Conservation (phyloP, 2,329 filamentous ascomycete genomes). For the Plenodomus lindquistii region DNA sequence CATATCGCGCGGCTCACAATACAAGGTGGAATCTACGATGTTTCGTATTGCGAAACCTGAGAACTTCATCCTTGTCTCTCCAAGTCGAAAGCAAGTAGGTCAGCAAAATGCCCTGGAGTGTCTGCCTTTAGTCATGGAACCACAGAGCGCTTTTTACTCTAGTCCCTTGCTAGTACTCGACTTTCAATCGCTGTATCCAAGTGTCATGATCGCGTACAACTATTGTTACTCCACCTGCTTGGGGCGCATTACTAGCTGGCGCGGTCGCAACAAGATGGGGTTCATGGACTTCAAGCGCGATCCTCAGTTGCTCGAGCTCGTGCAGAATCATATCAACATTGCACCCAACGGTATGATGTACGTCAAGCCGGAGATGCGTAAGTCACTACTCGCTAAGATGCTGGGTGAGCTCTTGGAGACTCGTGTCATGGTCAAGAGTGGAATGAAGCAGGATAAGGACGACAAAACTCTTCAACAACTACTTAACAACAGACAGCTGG, state of each 20-base stretch:
- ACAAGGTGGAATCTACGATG: slow-evolving; percentile 99
- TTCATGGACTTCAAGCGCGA: slow-evolving; percentile 85
- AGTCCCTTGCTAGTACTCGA: slow-evolving; percentile 89
- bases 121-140: slow-evolving; percentile 94
- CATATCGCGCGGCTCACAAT: slow-evolving; percentile 91
- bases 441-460: slow-evolving; percentile 92
- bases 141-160: slow-evolving; percentile 90
- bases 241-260: slow-evolving; percentile 82
- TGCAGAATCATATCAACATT: slow-evolving; percentile 87
- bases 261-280: slow-evolving; percentile 92
- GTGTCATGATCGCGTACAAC: slow-evolving; percentile 99
- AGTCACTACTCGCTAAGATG: slow-evolving; percentile 94
- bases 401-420: slow-evolving; percentile 93
- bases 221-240: slow-evolving; percentile 98
- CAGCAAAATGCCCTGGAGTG: slow-evolving; percentile 94
- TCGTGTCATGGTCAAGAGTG: slow-evolving; percentile 94
- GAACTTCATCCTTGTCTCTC: slow-evolving; percentile 87
- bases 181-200: slow-evolving; percentile 95
- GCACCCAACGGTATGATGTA: slow-evolving; percentile 98
- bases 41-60: slow-evolving; percentile 97
- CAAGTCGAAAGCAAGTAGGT: slow-evolving; percentile 88
- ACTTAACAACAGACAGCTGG: slow-evolving; percentile 90
- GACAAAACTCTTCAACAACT: slow-evolving; percentile 84
- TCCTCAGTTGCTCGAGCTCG: slow-evolving; percentile 71
- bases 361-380: slow-evolving; percentile 79